These are phyloP conservation scores for Sporisorium reilianum DNA, from an alignment of 1,284 basidiomycete genomes.

Conservation along the genomic window DNA sequence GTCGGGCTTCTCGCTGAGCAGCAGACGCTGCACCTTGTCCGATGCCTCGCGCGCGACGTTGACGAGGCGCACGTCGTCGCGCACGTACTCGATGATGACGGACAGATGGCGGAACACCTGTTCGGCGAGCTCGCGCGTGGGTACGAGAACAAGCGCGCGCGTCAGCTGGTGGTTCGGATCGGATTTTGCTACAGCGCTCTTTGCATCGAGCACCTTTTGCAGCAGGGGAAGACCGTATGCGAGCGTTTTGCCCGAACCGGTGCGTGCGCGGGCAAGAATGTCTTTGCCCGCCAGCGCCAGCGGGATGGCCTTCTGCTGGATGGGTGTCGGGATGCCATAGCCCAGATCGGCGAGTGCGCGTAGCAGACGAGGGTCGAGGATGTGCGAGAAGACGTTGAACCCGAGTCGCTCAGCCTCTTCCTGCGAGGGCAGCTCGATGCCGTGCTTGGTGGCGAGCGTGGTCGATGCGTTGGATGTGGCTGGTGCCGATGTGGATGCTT, in stretches of 20 bases:
- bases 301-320: constrained; percentile 82
- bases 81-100: constrained; percentile 79
- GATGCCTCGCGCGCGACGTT: constrained; percentile 78
- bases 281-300: constrained; percentile 89
- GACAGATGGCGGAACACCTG: constrained; percentile 84
- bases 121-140: constrained; percentile 91
- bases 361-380: constrained; percentile 81
- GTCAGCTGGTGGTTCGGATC: constrained; percentile 75
- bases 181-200: constrained; percentile 71
- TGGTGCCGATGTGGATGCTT: neutral
- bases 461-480: neutral
- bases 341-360: constrained; percentile 81
- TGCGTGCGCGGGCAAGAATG: constrained; percentile 91
- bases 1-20: constrained; percentile 91
- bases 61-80: constrained; percentile 77
- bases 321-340: constrained; percentile 83
- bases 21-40: constrained; percentile 81
- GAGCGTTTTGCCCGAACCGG: constrained; percentile 96
- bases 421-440: constrained; percentile 43
- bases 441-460: constrained; percentile 27
- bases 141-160: constrained; percentile 87
- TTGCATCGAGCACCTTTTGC: constrained; percentile 86
- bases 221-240: constrained; percentile 92
- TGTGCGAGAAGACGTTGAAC: constrained; percentile 73
- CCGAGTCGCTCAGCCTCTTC: constrained; percentile 46